Evolutionary conservation across 768 basidiomycete species (phyloP).

Genomic region (Lactarius tabidus): DNA sequence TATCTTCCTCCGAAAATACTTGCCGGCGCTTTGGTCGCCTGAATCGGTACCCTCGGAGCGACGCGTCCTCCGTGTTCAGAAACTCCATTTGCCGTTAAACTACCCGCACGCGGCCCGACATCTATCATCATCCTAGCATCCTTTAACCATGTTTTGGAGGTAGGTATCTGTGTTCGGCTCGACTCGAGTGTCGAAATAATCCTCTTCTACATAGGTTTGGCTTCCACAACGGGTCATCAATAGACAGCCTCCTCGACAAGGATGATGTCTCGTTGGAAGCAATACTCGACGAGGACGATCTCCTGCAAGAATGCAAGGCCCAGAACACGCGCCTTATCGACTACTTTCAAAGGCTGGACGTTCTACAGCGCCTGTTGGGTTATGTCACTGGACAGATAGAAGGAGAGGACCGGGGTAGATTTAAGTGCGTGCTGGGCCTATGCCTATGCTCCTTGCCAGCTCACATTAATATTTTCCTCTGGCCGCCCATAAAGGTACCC

Average conservation of each 20-base stretch:
- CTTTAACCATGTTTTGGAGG: slow-evolving; percentile 26
- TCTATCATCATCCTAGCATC: neutral
- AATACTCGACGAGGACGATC: slow-evolving; percentile 89
- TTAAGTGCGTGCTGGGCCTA: slow-evolving; percentile 59
- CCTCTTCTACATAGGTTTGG: slow-evolving; percentile 59
- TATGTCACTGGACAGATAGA: slow-evolving; percentile 89
- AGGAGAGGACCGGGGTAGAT: slow-evolving; percentile 68
- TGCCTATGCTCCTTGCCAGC: neutral
- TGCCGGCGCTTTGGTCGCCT: slow-evolving; percentile 5
- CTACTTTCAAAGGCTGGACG: slow-evolving; percentile 79
- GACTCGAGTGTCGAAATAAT: neutral
- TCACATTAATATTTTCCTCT: slow-evolving; percentile 21
- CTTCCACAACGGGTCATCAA: slow-evolving; percentile 82
- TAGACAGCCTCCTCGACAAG: slow-evolving; percentile 88
- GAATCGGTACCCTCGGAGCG: slow-evolving; percentile 4
- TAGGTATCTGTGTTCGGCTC: slow-evolving; percentile 5
- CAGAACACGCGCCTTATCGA: slow-evolving; percentile 88
- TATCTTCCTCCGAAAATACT: neutral
- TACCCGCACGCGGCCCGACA: neutral
- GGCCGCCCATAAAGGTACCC: slow-evolving; percentile 67
- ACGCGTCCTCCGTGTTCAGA: slow-evolving; percentile 6
- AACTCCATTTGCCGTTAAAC: neutral
- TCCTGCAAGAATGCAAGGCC: slow-evolving; percentile 92
- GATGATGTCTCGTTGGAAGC: slow-evolving; percentile 87
- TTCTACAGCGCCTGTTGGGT: slow-evolving; percentile 71